Evolutionary conservation across 495 filamentous ascomycete species (phyloP).

Genomic region (Talaromyces liani): DNA sequence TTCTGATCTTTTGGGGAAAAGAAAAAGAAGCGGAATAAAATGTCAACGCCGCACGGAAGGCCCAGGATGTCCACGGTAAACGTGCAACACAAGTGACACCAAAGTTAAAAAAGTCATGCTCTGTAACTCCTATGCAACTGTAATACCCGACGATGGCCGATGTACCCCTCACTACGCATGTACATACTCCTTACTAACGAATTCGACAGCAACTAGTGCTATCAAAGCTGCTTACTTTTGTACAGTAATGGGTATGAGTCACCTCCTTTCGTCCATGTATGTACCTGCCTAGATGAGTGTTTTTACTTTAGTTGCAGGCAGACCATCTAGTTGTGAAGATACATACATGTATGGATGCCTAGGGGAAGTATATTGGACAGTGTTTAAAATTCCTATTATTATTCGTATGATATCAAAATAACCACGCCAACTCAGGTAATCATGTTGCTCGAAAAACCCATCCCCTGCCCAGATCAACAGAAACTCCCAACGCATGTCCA

Average conservation of each 20-base stretch:
- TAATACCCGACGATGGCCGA: not conserved
- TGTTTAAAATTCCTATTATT: not conserved
- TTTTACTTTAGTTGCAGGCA: not conserved
- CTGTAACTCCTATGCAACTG: not conserved
- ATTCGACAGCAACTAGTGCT: not conserved
- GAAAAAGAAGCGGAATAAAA: not conserved
- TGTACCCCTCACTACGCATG: not conserved
- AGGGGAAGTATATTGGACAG: not conserved
- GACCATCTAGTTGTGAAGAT: not conserved
- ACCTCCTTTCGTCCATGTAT: not conserved
- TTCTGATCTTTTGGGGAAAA: too few relatives aligned
- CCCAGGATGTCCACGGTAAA: not conserved
- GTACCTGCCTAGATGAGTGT: not conserved
- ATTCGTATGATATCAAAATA: not conserved
- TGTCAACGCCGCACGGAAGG: not conserved
- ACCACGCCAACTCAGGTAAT: not conserved
- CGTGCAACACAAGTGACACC: not conserved
- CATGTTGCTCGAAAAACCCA: not conserved
- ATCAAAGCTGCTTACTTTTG: not conserved
- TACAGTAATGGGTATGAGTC: not conserved
- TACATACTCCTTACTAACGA: not conserved
- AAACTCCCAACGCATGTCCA: conserved; percentile 1
- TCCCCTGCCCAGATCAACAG: not conserved
- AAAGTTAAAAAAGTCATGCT: not conserved
- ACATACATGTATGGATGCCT: not conserved